Evolutionary conservation across 768 basidiomycete genomes (phyloP).

Genomic region (Porpolomopsis calyptriformis): DNA sequence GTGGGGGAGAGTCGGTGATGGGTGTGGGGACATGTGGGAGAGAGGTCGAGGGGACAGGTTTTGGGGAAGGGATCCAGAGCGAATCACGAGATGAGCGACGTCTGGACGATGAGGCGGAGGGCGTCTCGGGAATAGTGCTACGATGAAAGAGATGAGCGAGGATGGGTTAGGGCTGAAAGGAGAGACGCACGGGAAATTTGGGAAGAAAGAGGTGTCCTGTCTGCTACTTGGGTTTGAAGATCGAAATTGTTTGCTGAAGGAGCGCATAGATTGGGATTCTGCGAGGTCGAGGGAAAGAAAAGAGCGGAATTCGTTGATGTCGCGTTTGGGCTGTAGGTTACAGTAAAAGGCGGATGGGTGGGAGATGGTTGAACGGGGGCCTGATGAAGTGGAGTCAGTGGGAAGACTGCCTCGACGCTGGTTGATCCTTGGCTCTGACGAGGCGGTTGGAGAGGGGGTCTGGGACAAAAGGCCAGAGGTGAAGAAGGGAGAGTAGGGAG

Average conservation of each 20-base stretch:
- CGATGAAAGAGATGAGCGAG: background rate
- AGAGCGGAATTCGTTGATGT: constrained; percentile 36
- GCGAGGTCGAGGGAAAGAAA: constrained; percentile 65
- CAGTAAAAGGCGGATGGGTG: constrained; percentile 36
- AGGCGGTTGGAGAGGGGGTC: constrained; percentile 12
- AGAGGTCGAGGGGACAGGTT: constrained; percentile 5
- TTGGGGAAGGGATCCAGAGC: constrained; percentile 12
- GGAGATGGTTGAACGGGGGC: constrained; percentile 11
- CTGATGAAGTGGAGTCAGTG: constrained; percentile 17
- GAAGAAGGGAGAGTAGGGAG: constrained; percentile 56
- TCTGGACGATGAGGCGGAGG: background rate
- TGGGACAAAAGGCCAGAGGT: constrained; percentile 46
- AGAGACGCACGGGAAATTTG: background rate
- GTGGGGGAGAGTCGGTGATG: constrained; percentile 15
- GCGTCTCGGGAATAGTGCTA: background rate
- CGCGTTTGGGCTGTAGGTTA: constrained; percentile 33
- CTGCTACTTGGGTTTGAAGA: background rate
- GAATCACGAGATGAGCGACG: background rate
- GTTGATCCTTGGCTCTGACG: constrained; percentile 5
- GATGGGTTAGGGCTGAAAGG: background rate
- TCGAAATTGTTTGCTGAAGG: constrained; percentile 24
- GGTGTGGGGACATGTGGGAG: constrained; percentile 2
- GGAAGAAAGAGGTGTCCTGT: background rate
- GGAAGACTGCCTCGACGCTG: constrained; percentile 29
- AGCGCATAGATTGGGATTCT: constrained; percentile 34